Evolutionary conservation across 228 moss, liverwort and hornwort genomes (phyloP).

Genomic region (Sphagnum magellanicum): DNA sequence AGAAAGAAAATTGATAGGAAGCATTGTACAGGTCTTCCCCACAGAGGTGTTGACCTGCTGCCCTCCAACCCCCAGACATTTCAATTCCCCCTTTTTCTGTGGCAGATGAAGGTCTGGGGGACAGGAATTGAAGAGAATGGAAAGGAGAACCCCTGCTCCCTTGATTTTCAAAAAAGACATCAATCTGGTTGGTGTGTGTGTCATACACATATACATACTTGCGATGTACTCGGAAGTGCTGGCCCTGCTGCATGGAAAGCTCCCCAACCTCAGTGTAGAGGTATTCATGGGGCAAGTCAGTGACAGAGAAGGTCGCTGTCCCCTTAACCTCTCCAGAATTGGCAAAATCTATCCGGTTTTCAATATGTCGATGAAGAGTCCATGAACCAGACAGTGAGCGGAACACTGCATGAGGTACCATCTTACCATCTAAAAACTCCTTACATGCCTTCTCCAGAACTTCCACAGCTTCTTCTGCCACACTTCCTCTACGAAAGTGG

Average conservation of each 20-base stretch:
- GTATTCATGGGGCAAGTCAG: constrained; percentile 5
- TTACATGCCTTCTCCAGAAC: constrained; percentile 10
- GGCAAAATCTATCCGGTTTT: constrained; percentile 13
- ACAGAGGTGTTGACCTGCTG: constrained; percentile 13
- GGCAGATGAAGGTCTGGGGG: neutral
- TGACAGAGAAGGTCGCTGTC: constrained; percentile 13
- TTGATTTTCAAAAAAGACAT: constrained; percentile 18
- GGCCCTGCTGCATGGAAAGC: constrained; percentile 6
- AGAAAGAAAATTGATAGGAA: constrained; percentile 13
- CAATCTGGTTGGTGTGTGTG: constrained; percentile 11
- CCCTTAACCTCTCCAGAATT: constrained; percentile 13
- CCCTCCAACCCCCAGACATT: constrained; percentile 15
- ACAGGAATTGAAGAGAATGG: constrained; percentile 13
- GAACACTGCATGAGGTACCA: constrained; percentile 13
- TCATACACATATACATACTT: constrained; percentile 21
- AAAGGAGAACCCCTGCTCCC: constrained; percentile 8
- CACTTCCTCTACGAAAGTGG: constrained; percentile 12
- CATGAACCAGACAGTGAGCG: constrained; percentile 13
- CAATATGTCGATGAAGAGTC: constrained; percentile 11
- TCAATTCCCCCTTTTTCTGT: neutral
- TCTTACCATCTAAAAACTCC: constrained; percentile 16
- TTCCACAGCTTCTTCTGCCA: constrained; percentile 7
- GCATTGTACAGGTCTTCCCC: constrained; percentile 12
- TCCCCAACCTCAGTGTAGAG: constrained; percentile 16
- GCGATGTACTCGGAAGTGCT: constrained; percentile 10